A percentile compares a stretch with the other conserved stretches of the same genome.
These are phyloP conservation scores for Phytophthora meadii DNA, from an alignment of 352 stramenopile species.

Conservation along the genomic window DNA sequence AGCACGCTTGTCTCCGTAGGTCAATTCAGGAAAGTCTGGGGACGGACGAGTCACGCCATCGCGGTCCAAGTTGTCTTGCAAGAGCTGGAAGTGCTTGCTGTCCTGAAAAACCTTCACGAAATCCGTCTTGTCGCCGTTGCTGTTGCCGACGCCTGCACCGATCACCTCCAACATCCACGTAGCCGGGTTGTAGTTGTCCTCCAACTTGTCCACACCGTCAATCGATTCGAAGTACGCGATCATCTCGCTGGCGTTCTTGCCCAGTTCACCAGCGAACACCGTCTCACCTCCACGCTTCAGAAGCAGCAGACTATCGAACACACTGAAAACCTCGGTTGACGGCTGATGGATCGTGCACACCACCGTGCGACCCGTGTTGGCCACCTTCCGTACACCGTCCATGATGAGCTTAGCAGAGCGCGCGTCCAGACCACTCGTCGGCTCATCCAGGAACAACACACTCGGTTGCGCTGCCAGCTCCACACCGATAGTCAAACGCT, in stretches of 20 bases:
- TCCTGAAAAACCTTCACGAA: conserved; percentile 13
- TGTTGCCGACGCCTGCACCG: conserved; percentile 49
- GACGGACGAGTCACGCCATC: conserved; percentile 39
- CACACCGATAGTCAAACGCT: conserved; percentile 44
- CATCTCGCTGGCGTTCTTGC: conserved; percentile 47
- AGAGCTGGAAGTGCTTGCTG: conserved; percentile 29
- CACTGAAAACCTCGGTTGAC: conserved; percentile 80
- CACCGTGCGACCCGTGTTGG: conserved; percentile 72
- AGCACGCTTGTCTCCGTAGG: conserved; percentile 1
- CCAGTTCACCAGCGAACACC: conserved; percentile 62
- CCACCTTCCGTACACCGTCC: conserved; percentile 87
- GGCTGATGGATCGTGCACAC: conserved; percentile 95
- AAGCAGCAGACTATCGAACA: conserved; percentile 34
- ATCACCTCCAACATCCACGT: conserved; percentile 43
- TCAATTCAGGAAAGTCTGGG: neutral
- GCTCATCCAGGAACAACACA: conserved; percentile 63
- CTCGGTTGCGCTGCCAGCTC: conserved; percentile 32
- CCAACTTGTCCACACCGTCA: conserved; percentile 51
- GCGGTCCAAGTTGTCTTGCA: conserved; percentile 40
- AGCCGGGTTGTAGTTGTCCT: conserved; percentile 81
- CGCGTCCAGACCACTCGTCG: conserved; percentile 88
- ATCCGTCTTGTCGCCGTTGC: conserved; percentile 31
- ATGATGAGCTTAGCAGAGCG: conserved; percentile 90
- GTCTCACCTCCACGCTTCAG: conserved; percentile 46
- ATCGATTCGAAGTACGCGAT: conserved; percentile 27